Base-by-base conservation (phyloP, 2,329 filamentous ascomycete genomes). In the Fonsecaea pugnacius region DNA sequence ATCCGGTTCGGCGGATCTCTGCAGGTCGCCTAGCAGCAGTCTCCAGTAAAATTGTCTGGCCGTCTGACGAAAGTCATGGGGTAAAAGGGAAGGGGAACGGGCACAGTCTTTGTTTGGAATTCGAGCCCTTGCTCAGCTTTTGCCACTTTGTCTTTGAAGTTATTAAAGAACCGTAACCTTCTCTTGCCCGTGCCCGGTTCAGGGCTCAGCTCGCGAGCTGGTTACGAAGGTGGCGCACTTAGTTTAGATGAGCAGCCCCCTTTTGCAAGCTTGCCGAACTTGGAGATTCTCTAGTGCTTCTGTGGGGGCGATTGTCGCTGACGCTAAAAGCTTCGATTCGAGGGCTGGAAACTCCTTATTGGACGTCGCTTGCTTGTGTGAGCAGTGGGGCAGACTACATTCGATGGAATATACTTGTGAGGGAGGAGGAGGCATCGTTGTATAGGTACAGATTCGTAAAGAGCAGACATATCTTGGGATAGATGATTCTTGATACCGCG, bases 191-290 rank as follows among this genome's bases (percentile, higher is more conserved):
- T 12, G 43, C 43, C 16, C 21, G 18, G 18, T 48, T 21, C 43
- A 43, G 55, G 48, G 55, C 55, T 48, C 55, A 48, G 40, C n/a
- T n/a, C n/a, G n/a, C n/a, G n/a, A n/a, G n/a, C 30, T 30, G 14
- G 55, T 58, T 58, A 58, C 55, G 55, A 58, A 27, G 27, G 55
- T 58, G 55, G 55, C 55, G 55, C 27, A 24, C 10, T 48, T 48
- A 48, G 43, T 24, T 24, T 8, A 43, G 32, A 52, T 30, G 33
- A 18, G 55, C 55, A 21, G 55, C 35, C 38, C 33, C 54, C 27
- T 30, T 30, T 30, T 38, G 43, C 24, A n/a, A 43, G 36, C 40
- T 30, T 35, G 6, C 54, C 33, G 40, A 40, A 40, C 36, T 57
- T 14, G 40, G 55, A 58, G 43, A 48, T 48, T 58, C 55, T 48